Conservation (phyloP, 2,329 filamentous ascomycete species). For the Lizonia empirigonia region DNA sequence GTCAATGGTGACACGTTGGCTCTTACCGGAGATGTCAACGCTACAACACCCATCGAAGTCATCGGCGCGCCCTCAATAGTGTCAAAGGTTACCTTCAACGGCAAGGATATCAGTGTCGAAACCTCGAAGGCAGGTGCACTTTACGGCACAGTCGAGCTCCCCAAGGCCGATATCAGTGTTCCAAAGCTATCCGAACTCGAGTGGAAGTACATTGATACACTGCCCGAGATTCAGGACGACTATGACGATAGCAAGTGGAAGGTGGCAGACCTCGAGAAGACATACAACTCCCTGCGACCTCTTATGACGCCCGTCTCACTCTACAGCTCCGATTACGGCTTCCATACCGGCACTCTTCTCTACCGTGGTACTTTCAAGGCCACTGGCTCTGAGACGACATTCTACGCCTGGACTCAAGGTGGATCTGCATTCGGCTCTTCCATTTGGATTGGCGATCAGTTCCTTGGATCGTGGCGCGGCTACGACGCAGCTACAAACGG, state of each 20-base stretch:
- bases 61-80: conserved; percentile 63
- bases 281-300: conserved; percentile 63
- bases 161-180: conserved; percentile 57
- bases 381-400: conserved; percentile 61
- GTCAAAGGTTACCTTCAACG: conserved; percentile 68
- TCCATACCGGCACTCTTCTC: conserved; percentile 69
- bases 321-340: conserved; percentile 75
- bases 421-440: conserved; percentile 70
- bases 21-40: conserved; percentile 74
- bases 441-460: conserved; percentile 67
- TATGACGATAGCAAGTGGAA: conserved; percentile 76
- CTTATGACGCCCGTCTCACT: conserved; percentile 68
- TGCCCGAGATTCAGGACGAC: conserved; percentile 68
- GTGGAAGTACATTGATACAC: conserved; percentile 73
- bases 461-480: conserved; percentile 69
- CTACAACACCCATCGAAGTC: conserved; percentile 70
- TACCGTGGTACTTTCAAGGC: conserved; percentile 74
- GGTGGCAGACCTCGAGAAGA: conserved; percentile 61
- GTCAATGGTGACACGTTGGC: conserved; percentile 62
- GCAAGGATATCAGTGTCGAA: conserved; percentile 49
- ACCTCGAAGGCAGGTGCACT: conserved; percentile 56
- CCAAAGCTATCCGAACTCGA: conserved; percentile 63
- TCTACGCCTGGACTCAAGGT: conserved; percentile 67
- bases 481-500: conserved; percentile 56
- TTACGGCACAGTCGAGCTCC: conserved; percentile 58